These are phyloP conservation scores for Phytophthora capsici DNA, from an alignment of 352 stramenopile species.

Conservation along the genomic window DNA sequence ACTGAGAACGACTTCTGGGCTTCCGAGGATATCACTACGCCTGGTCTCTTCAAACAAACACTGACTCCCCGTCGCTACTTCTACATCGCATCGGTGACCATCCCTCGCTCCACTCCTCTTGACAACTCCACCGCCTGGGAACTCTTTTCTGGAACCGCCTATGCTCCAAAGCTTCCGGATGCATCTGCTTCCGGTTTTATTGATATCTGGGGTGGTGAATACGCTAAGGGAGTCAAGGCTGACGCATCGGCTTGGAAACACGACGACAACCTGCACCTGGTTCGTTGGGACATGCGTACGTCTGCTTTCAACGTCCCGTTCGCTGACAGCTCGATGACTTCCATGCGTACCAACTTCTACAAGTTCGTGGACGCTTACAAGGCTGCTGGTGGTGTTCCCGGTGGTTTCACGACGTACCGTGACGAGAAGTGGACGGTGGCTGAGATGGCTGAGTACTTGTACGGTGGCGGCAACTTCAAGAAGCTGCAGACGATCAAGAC, in stretches of 20 bases:
- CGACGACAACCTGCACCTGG: slow-evolving; percentile 28
- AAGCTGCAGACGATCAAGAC: slow-evolving; percentile 40
- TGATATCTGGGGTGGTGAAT: slow-evolving; percentile 31
- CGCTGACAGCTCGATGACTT: slow-evolving; percentile 21
- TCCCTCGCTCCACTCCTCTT: slow-evolving; percentile 17
- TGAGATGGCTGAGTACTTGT: slow-evolving; percentile 30
- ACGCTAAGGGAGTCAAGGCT: slow-evolving; percentile 16
- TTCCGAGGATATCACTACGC: slow-evolving; percentile 23
- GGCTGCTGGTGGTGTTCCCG: slow-evolving; percentile 22
- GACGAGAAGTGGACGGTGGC: slow-evolving; percentile 32
- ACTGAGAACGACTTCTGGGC: slow-evolving; percentile 28
- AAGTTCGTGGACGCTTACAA: slow-evolving; percentile 30
- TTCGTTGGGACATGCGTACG: slow-evolving; percentile 37
- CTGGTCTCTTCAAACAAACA: slow-evolving; percentile 22
- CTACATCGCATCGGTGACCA: slow-evolving; percentile 40
- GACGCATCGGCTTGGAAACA: slow-evolving; percentile 36
- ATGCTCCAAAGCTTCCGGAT: slow-evolving; percentile 21
- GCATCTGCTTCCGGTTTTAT: slow-evolving; percentile 27
- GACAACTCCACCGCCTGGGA: slow-evolving; percentile 26
- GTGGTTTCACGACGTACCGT: slow-evolving; percentile 34
- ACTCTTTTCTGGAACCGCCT: slow-evolving; percentile 23
- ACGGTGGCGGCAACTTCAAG: slow-evolving; percentile 27
- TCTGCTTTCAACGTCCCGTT: slow-evolving; percentile 26
- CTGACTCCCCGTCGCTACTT: slow-evolving; percentile 32
- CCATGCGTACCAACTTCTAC: slow-evolving; percentile 30